Conservation (phyloP, 139 green algal genomes). For the Raphidocelis subcapitata region DNA sequence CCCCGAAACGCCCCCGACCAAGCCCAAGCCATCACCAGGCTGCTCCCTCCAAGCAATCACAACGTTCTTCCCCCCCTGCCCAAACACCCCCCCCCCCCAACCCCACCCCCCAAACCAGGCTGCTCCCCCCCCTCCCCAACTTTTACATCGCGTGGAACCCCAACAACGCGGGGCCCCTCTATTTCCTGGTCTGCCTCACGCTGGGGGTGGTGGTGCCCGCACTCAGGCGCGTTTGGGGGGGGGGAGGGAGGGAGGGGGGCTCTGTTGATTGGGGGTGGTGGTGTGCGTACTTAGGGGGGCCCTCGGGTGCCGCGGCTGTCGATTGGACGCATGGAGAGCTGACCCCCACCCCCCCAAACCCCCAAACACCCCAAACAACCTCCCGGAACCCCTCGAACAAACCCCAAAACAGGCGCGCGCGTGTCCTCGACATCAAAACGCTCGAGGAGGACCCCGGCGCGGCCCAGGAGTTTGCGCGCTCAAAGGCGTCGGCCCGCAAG, state of each 20-base stretch:
- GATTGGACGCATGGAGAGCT: neutral
- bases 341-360: neutral
- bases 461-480: slow-evolving; percentile 93
- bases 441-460: slow-evolving; percentile 74
- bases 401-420: slow-evolving; percentile 14
- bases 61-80: too few species aligned
- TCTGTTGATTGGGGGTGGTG: too few species aligned
- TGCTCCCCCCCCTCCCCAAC: slow-evolving; percentile 19
- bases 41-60: too few species aligned
- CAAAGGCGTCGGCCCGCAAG: slow-evolving; percentile 79
- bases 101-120: too few species aligned
- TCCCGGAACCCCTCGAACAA: too few species aligned
- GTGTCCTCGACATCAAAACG: slow-evolving; percentile 53
- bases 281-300: too few species aligned
- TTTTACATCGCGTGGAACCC: slow-evolving; percentile 29
- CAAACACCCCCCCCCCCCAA: too few species aligned
- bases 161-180: slow-evolving; percentile 43
- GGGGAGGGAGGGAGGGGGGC: too few species aligned
- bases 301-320: too few species aligned
- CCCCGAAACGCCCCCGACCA: too few species aligned
- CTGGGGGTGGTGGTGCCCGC: slow-evolving; percentile 52
- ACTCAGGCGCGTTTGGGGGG: slow-evolving; percentile 20
- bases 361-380: neutral
- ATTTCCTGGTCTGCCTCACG: slow-evolving; percentile 57
- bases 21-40: too few species aligned